A percentile compares a stretch with the other conserved stretches of the same genome.
Evolutionary conservation across 2,329 filamentous ascomycete species (phyloP).

Genomic region (Venturiaceae sp.): DNA sequence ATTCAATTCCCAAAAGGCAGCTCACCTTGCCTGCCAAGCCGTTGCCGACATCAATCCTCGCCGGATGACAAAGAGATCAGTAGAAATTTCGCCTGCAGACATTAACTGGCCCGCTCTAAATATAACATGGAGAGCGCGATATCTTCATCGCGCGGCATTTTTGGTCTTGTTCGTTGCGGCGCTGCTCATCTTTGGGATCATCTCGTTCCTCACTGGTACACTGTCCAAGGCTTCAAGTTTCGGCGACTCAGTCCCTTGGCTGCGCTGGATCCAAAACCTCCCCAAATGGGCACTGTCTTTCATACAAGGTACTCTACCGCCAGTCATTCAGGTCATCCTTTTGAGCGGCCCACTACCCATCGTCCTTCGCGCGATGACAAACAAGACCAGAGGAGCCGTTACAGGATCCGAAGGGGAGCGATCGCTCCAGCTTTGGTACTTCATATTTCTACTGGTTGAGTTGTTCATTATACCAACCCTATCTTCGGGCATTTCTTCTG

Average conservation of each 20-base stretch:
- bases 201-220: constrained; percentile 77
- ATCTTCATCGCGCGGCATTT: constrained; percentile 58
- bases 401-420: constrained; percentile 71
- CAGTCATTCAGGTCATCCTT: constrained; percentile 63
- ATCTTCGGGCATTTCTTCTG: constrained; percentile 61
- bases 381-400: constrained; percentile 63
- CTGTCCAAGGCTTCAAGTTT: constrained; percentile 69
- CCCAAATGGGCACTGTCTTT: constrained; percentile 53
- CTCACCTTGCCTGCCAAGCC: constrained; percentile 95
- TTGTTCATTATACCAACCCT: constrained; percentile 90
- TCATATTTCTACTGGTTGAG: constrained; percentile 88
- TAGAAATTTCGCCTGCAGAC: constrained; percentile 90
- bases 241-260: constrained; percentile 54
- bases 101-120: constrained; percentile 98
- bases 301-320: constrained; percentile 80
- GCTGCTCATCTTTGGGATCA: constrained; percentile 83
- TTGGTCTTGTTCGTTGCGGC: constrained; percentile 67
- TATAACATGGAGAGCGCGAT: constrained; percentile 86
- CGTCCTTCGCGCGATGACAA: constrained; percentile 63
- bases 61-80: constrained; percentile 82
- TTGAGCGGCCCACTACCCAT: constrained; percentile 63
- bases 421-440: constrained; percentile 84
- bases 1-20: constrained; percentile 94
- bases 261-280: constrained; percentile 57
- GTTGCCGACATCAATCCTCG: constrained; percentile 84